Evolutionary conservation across 306 rosid genomes (phyloP).

Genomic region (Dryas alaskensis): DNA sequence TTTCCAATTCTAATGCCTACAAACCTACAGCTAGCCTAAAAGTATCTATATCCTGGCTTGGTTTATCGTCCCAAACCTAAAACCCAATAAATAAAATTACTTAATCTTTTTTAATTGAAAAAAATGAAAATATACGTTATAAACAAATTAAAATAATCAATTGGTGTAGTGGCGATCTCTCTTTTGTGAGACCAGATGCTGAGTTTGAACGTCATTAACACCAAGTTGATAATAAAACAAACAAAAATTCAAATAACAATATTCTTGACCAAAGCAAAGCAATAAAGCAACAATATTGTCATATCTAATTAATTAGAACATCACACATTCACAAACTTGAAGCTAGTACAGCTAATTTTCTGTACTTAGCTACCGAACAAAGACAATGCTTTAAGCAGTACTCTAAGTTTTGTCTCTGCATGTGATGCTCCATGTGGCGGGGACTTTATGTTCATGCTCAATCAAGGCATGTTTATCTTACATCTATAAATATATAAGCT

Average conservation of each 20-base stretch:
- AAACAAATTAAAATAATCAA: background rate
- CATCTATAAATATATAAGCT: background rate
- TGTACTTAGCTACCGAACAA: constrained; percentile 4
- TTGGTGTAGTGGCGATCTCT: too few species aligned
- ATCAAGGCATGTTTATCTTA: constrained; percentile 1
- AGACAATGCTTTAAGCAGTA: constrained; percentile 14
- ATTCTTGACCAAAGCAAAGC: background rate
- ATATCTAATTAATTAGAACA: background rate
- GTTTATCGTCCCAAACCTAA: background rate
- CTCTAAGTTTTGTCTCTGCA: constrained; percentile 1
- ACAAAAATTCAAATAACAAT: background rate
- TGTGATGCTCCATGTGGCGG: constrained; percentile 24
- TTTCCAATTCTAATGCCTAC: background rate
- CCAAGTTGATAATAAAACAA: too few species aligned
- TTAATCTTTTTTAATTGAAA: background rate
- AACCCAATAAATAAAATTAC: background rate
- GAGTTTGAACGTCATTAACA: too few species aligned
- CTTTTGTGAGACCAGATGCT: too few species aligned
- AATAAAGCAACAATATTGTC: background rate
- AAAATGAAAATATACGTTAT: background rate
- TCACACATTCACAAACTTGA: background rate
- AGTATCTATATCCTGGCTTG: background rate
- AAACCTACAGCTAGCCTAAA: background rate
- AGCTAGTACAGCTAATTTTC: background rate
- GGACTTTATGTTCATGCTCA: constrained; percentile 10